These are phyloP conservation scores for Nemania diffusa DNA, from an alignment of 2,329 filamentous ascomycete species.

Conservation along the genomic window DNA sequence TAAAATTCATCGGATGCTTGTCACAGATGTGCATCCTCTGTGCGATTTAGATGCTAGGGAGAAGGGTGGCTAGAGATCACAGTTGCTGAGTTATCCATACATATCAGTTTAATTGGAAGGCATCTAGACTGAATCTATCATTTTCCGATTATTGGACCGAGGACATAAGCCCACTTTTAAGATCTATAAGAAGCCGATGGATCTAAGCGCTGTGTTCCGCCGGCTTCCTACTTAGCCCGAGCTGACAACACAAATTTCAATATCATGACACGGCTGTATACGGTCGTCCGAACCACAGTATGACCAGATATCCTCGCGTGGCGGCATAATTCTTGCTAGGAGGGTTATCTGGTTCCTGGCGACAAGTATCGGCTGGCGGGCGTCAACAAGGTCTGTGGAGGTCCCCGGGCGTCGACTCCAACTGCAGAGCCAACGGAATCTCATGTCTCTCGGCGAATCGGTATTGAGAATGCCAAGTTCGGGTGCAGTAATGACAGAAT, in stretches of 20 bases:
- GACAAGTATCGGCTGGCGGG: conserved; percentile 21
- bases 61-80: conserved; percentile 40
- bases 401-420: conserved; percentile 26
- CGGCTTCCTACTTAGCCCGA: conserved; percentile 18
- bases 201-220: conserved; percentile 25
- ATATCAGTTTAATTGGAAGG: conserved; percentile 34
- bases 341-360: conserved; percentile 15
- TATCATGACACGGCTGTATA: conserved; percentile 15
- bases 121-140: conserved; percentile 23
- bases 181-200: conserved; percentile 19
- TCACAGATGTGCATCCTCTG: conserved; percentile 36
- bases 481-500: conserved; percentile 28
- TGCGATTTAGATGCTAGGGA: conserved; percentile 33
- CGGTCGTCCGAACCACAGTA: conserved; percentile 12
- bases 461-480: conserved; percentile 18
- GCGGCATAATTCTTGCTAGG: conserved; percentile 10
- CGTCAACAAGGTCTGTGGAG: conserved; percentile 24
- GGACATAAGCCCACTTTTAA: conserved; percentile 10
- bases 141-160: conserved; percentile 17
- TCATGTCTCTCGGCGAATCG: conserved; percentile 28
- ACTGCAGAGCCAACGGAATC: conserved; percentile 27
- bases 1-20: conserved; percentile 24
- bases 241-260: conserved; percentile 8
- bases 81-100: conserved; percentile 28
- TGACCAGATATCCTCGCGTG: neutral